Percentiles rank a stretch among this genome's conserved stretches.
Conservation (phyloP, 352 stramenopile species). For the Saprolegnia parasitica region DNA sequence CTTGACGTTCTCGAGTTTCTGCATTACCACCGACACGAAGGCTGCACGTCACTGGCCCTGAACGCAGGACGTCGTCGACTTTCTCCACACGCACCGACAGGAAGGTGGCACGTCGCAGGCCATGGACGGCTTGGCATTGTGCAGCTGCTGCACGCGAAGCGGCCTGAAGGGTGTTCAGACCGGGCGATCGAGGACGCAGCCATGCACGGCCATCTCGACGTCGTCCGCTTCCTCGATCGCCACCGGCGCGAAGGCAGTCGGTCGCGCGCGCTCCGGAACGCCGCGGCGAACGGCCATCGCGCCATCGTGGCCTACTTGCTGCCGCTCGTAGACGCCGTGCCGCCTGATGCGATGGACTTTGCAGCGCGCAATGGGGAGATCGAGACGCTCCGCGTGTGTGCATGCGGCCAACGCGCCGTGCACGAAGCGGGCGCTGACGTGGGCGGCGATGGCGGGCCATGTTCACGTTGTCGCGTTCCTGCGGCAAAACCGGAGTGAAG, state of each 20-base stretch:
- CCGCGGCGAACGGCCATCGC: not conserved
- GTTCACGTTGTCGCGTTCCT: not conserved
- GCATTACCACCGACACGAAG: slow-evolving; percentile 21
- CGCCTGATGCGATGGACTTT: not conserved
- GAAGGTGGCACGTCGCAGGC: slow-evolving; percentile 19
- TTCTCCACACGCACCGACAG: slow-evolving; percentile 21
- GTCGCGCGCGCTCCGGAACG: slow-evolving; percentile 1
- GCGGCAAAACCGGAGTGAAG: not conserved
- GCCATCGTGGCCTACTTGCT: not conserved
- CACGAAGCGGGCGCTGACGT: not conserved
- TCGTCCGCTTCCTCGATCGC: slow-evolving; percentile 13
- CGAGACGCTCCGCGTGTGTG: not conserved
- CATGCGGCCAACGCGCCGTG: not conserved
- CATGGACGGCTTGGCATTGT: slow-evolving; percentile 15
- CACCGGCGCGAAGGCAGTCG: slow-evolving; percentile 7
- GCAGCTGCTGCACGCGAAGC: slow-evolving; percentile 1
- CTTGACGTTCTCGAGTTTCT: slow-evolving; percentile 31
- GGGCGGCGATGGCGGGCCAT: not conserved
- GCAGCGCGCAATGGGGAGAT: not conserved
- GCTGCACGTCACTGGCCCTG: slow-evolving; percentile 4
- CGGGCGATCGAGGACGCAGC: slow-evolving; percentile 16
- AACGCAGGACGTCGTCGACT: slow-evolving; percentile 24
- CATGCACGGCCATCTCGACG: slow-evolving; percentile 21
- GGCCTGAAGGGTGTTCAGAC: not conserved
- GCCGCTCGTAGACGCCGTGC: not conserved